phyloP scores from a whole-genome alignment of 176 grass and related monocot species.

The Juncus inflexus region DNA sequence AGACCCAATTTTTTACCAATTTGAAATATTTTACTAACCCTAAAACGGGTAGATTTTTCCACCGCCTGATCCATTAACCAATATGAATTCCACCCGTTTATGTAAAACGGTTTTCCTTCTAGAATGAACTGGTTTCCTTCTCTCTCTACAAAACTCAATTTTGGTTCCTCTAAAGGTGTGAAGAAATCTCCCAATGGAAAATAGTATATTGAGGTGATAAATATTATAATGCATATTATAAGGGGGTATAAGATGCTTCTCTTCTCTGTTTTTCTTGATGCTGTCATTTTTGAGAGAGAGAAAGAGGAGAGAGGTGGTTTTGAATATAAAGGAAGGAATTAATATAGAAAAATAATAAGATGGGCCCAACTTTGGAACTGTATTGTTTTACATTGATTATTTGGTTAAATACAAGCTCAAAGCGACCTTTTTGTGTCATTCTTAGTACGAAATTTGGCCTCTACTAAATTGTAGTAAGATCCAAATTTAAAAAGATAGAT shows the following conservation, averaged over 20 bases:
- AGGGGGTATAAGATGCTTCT: too few relatives aligned
- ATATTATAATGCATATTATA: too few relatives aligned
- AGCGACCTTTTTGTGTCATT: too few relatives aligned
- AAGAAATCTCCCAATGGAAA: constrained; percentile 10
- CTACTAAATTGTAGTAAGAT: too few relatives aligned
- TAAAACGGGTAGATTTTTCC: constrained; percentile 47
- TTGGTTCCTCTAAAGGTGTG: not conserved
- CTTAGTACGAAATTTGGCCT: too few relatives aligned
- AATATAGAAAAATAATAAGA: too few relatives aligned
- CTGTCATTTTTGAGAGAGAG: constrained; percentile 16
- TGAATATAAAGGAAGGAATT: constrained; percentile 7
- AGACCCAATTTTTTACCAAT: constrained; percentile 62
- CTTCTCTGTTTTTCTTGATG: too few relatives aligned
- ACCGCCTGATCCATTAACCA: constrained; percentile 95
- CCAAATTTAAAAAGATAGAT: too few relatives aligned
- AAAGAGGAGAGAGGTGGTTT: constrained; percentile 21
- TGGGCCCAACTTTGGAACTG: too few relatives aligned
- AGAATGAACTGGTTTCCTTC: constrained; percentile 56
- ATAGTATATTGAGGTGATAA: too few relatives aligned
- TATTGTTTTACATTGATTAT: too few relatives aligned
- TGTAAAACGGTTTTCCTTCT: constrained; percentile 58
- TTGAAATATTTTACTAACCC: constrained; percentile 51
- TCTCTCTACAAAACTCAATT: constrained; percentile 61
- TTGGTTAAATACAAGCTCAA: too few relatives aligned
- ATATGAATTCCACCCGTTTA: constrained; percentile 98